Conservation (phyloP, 2,329 filamentous ascomycete species). For the Dactylonectria macrodidyma region DNA sequence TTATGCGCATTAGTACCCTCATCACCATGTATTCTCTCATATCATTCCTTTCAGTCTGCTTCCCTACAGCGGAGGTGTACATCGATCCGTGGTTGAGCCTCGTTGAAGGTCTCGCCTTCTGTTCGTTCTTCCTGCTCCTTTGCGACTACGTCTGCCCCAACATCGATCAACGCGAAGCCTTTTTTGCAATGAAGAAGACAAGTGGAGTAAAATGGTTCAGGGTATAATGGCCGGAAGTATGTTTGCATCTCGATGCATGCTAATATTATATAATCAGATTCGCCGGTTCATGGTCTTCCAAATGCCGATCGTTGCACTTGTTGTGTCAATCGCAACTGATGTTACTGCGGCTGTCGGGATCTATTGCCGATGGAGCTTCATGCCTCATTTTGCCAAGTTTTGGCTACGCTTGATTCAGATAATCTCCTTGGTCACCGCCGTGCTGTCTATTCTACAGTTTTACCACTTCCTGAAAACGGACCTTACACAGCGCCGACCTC, state of each 20-base stretch:
- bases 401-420: constrained; percentile 13
- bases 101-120: constrained; percentile 37
- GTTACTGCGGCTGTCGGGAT: constrained; percentile 36
- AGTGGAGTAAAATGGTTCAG: constrained; percentile 38
- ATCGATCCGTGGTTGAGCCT: constrained; percentile 38
- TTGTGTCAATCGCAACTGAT: constrained; percentile 31
- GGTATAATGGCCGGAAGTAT: background rate
- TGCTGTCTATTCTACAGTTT: constrained; percentile 35
- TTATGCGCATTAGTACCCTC: constrained; percentile 36
- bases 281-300: constrained; percentile 45
- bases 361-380: constrained; percentile 35
- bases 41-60: constrained; percentile 35
- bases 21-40: constrained; percentile 39
- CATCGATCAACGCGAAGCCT: constrained; percentile 37
- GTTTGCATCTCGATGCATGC: background rate
- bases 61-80: constrained; percentile 34
- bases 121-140: constrained; percentile 42
- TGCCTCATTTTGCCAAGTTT: constrained; percentile 35
- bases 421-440: constrained; percentile 33
- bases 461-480: constrained; percentile 18
- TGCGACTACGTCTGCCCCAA: constrained; percentile 41
- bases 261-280: background rate
- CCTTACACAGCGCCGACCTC: constrained; percentile 31
- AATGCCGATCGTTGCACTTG: constrained; percentile 36
- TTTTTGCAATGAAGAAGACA: constrained; percentile 36